Evolutionary conservation across 2,329 filamentous ascomycete genomes (phyloP).

Genomic region (Tolypocladium tropicale): DNA sequence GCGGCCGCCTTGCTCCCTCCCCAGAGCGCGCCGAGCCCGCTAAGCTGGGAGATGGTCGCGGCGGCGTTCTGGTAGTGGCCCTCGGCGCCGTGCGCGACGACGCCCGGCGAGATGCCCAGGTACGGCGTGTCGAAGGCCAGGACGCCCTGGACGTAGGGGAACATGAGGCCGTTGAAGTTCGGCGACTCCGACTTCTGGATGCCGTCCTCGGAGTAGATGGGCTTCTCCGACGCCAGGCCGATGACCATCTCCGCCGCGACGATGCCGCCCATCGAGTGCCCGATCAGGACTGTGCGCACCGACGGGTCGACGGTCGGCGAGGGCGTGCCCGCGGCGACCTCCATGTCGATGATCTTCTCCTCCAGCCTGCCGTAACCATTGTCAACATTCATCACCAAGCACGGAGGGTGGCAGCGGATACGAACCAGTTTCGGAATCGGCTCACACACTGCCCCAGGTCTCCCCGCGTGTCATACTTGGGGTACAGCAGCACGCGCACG

Average conservation of each 20-base stretch:
- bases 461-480: constrained; percentile 72
- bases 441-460: constrained; percentile 62
- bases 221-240: constrained; percentile 49
- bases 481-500: constrained; percentile 62
- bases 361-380: constrained; percentile 52
- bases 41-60: constrained; percentile 56
- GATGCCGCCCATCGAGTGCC: constrained; percentile 89
- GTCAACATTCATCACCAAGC: neutral
- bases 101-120: constrained; percentile 68
- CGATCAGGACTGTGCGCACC: constrained; percentile 70
- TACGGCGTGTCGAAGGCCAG: constrained; percentile 94
- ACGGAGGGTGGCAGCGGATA: constrained; percentile 2
- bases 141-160: constrained; percentile 83
- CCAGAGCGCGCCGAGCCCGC: constrained; percentile 59
- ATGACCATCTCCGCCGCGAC: constrained; percentile 85
- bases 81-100: constrained; percentile 81
- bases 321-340: constrained; percentile 69
- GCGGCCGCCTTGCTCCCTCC: constrained; percentile 25
- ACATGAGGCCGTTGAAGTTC: constrained; percentile 61
- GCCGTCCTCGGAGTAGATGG: constrained; percentile 38
- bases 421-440: constrained; percentile 65
- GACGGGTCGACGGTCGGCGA: constrained; percentile 81
- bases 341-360: constrained; percentile 87
- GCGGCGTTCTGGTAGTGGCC: constrained; percentile 67
- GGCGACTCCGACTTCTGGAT: constrained; percentile 23